phyloP scores from a whole-genome alignment of 164 flowering plant species.

The Stephania yunnanensis region DNA sequence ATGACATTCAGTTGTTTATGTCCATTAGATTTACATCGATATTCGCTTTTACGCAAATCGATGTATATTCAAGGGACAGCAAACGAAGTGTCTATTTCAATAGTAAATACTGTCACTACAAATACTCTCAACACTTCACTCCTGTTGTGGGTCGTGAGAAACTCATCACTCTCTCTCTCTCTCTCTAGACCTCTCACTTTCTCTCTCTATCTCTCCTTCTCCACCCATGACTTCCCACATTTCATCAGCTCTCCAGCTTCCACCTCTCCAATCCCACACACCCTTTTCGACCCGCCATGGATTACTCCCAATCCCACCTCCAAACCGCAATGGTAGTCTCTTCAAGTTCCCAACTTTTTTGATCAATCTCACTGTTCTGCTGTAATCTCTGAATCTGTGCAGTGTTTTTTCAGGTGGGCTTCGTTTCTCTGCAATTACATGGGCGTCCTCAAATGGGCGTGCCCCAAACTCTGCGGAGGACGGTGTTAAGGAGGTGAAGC shows the following conservation, averaged over 20 bases:
- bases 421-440: conserved; percentile 23
- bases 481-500: conserved; percentile 41
- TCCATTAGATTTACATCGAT: too few relatives aligned
- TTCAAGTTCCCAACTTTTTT: neutral
- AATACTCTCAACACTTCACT: neutral
- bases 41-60: too few relatives aligned
- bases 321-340: conserved; percentile 10
- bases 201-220: neutral
- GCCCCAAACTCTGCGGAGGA: conserved; percentile 34
- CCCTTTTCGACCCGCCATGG: conserved; percentile 13
- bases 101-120: too few relatives aligned
- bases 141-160: neutral
- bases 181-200: neutral
- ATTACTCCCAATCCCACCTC: conserved; percentile 5
- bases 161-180: too few relatives aligned
- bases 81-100: too few relatives aligned
- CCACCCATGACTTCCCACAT: conserved; percentile 17
- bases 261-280: conserved; percentile 8
- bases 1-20: too few relatives aligned
- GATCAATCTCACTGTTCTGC: neutral
- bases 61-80: too few relatives aligned
- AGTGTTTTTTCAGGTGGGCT: conserved; percentile 10
- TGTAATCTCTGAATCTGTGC: neutral
- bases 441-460: conserved; percentile 55
- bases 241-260: conserved; percentile 18